These are phyloP conservation scores for Penicillium verhagenii DNA, from an alignment of 495 filamentous ascomycete genomes.

Conservation along the genomic window DNA sequence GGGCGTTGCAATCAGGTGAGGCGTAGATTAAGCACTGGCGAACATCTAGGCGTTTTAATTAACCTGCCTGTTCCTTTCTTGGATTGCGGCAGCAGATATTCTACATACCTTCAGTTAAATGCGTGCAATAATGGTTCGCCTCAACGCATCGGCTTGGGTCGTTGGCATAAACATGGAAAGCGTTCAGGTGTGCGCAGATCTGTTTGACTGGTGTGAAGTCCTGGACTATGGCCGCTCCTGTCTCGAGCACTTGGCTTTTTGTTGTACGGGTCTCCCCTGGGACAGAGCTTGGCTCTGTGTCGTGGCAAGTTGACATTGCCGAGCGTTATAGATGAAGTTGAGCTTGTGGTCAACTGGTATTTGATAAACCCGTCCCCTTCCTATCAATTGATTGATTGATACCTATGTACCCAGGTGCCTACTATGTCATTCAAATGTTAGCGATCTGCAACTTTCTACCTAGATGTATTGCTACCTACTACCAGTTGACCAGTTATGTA, in stretches of 20 bases:
- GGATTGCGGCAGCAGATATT: not conserved
- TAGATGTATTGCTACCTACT: too few relatives aligned
- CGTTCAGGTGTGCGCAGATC: constrained; percentile 63
- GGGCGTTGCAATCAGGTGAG: constrained; percentile 56
- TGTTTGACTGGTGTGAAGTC: constrained; percentile 72
- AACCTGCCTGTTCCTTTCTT: constrained; percentile 50
- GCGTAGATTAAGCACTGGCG: constrained; percentile 73
- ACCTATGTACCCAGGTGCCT: too few relatives aligned
- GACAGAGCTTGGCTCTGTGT: constrained; percentile 37
- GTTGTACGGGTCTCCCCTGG: constrained; percentile 51
- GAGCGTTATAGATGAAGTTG: not conserved
- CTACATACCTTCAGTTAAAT: constrained; percentile 62
- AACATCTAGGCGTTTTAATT: constrained; percentile 56
- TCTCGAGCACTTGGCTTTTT: constrained; percentile 63
- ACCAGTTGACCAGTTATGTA: too few relatives aligned
- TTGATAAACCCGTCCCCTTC: too few relatives aligned
- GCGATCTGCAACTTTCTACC: too few relatives aligned
- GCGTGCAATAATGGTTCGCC: constrained; percentile 82
- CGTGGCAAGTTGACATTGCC: too few relatives aligned
- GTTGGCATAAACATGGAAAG: constrained; percentile 77
- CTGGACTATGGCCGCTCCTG: constrained; percentile 60
- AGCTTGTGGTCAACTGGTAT: too few relatives aligned
- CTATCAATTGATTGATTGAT: not conserved
- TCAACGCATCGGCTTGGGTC: constrained; percentile 69
- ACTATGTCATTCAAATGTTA: too few relatives aligned